These are phyloP conservation scores for Ligustrum vulgare DNA, from an alignment of 257 asterid genomes.

Conservation along the genomic window DNA sequence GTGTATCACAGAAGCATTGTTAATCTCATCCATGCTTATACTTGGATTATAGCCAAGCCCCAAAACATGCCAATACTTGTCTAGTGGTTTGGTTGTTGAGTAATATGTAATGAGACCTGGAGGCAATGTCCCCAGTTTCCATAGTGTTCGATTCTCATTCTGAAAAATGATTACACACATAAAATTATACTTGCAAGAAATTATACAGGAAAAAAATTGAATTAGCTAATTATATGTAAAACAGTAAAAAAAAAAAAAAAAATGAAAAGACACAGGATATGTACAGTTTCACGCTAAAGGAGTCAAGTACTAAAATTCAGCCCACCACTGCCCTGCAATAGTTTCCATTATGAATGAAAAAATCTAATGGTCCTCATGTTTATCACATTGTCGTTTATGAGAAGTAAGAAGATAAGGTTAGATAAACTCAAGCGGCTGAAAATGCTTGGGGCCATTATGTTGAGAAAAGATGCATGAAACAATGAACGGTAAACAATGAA, in stretches of 20 bases:
- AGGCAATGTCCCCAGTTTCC: slow-evolving; percentile 90
- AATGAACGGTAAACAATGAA: background rate
- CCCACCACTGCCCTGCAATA: background rate
- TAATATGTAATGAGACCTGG: slow-evolving; percentile 86
- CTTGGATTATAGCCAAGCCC: slow-evolving; percentile 92
- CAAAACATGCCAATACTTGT: slow-evolving; percentile 92
- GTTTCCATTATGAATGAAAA: background rate
- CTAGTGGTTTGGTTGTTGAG: slow-evolving; percentile 86
- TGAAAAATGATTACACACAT: slow-evolving; percentile 30
- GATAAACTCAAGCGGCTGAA: slow-evolving; percentile 8
- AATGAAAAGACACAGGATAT: background rate
- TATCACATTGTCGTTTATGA: background rate
- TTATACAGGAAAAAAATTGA: background rate
- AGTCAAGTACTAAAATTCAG: background rate
- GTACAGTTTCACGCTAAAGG: background rate
- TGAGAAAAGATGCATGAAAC: background rate
- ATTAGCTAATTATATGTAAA: background rate
- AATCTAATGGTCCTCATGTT: background rate
- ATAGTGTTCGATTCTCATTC: slow-evolving; percentile 79
- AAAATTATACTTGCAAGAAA: slow-evolving; percentile 19
- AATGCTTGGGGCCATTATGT: background rate
- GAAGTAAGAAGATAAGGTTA: background rate
- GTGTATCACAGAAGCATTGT: slow-evolving; percentile 85
- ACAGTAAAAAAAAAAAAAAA: background rate
- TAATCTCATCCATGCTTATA: slow-evolving; percentile 81